Evolutionary conservation across 768 basidiomycete species (phyloP).

Genomic region (Serendipita indica): DNA sequence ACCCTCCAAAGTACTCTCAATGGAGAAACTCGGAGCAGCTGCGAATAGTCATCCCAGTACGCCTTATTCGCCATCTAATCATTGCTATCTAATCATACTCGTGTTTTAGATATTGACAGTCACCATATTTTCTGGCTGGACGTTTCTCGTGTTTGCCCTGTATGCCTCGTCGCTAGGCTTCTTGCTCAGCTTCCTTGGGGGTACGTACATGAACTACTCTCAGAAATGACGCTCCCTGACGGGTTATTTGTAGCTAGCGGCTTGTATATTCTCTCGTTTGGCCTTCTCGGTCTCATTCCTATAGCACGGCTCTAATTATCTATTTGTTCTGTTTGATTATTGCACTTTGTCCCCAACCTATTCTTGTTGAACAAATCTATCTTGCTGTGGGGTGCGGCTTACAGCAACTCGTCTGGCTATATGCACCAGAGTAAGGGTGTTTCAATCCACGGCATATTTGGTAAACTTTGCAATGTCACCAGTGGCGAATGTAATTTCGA

Average conservation of each 20-base stretch:
- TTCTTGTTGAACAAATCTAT: too few relatives aligned
- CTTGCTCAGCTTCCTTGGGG: not conserved
- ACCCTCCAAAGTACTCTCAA: not conserved
- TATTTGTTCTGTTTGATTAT: too few relatives aligned
- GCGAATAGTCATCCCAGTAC: not conserved
- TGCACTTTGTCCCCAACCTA: too few relatives aligned
- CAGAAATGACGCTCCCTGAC: not conserved
- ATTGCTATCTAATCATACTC: not conserved
- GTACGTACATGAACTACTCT: not conserved
- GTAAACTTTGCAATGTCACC: too few relatives aligned
- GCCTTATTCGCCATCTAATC: not conserved
- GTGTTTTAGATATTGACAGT: not conserved
- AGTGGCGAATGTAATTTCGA: too few relatives aligned
- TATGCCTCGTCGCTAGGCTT: constrained; percentile 3
- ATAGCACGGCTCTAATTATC: not conserved
- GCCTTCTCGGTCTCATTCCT: not conserved
- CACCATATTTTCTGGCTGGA: constrained; percentile 2
- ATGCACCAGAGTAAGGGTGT: too few relatives aligned
- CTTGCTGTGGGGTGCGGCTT: too few relatives aligned
- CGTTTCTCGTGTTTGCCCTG: not conserved
- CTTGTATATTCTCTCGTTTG: constrained; percentile 4
- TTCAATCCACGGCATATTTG: too few relatives aligned
- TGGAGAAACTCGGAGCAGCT: not conserved
- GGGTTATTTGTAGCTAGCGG: not conserved
- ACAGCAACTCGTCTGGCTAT: too few relatives aligned